Base-by-base conservation (phyloP, 2,329 filamentous ascomycete genomes). In the Fusarium decemcellulare region DNA sequence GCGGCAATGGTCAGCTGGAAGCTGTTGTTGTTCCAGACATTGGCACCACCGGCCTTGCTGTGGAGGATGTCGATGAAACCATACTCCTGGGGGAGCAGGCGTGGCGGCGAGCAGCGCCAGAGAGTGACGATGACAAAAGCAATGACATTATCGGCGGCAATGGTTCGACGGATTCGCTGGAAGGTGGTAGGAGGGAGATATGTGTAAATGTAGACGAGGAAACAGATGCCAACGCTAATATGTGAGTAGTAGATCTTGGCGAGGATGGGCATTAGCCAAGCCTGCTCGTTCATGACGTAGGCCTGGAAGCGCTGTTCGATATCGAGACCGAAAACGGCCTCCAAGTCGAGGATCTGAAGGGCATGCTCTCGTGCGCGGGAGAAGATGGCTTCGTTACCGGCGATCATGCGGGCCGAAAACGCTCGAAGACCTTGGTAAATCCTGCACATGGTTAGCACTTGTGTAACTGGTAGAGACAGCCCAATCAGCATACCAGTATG, bases 41-140 rank as follows among this genome's bases (percentile, higher is more conserved):
- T 79, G 9, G 66, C 70, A 1, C 69, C 55, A 59, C 74, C 40
- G 9, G 65, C 65, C 43, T 73, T 76, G 50, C 74, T 67, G 50
- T 85, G 83, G 8, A 85, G 76, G 14, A 84, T 71, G 62, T 86
- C 85, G 61, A 84, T 65, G 70, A 83, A 86, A 23, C 84, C 84
- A 15, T 85, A 84, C 57, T 82, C 76, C 10, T 72, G 66, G 1
- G 82, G 82, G 0, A 87, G 78, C n/a, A 87, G 74, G 4, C 84
- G 80, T 0, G 84, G 85, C 3, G 85, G 84, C 59, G 78, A 80
- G 74, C 84, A 85, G 16, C 84, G 81, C 80, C 83, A 86, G 3
- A 80, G 37, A 0, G 83, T 83, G 15, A 87, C 75, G 48, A 86
- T 79, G 48, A 81, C 72, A 50, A 87, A 87, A 8, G 84, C 83